Percentiles rank a stretch among this genome's conserved stretches.
phyloP scores from a whole-genome alignment of 495 filamentous ascomycete genomes.

The Podospora appendiculata region DNA sequence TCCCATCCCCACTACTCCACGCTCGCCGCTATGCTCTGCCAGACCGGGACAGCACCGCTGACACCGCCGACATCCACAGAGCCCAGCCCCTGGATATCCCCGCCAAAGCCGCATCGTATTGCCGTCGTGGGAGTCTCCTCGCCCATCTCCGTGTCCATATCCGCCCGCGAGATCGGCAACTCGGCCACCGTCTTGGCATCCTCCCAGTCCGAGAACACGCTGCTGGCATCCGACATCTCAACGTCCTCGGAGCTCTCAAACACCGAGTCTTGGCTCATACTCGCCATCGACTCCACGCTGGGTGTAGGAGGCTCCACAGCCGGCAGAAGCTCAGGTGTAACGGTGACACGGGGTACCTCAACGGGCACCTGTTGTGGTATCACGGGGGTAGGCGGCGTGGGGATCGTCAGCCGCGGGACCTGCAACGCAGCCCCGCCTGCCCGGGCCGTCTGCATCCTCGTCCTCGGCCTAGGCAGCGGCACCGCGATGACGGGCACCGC shows the following conservation, averaged over 20 bases:
- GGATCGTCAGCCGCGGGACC: not conserved
- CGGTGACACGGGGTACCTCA: not conserved
- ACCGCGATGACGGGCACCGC: slow-evolving; percentile 14
- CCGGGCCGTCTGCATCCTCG: slow-evolving; percentile 2
- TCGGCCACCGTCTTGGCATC: not conserved
- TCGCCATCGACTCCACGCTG: slow-evolving; percentile 15
- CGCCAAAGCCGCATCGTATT: slow-evolving; percentile 3
- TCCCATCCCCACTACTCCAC: no score
- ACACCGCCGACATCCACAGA: slow-evolving; percentile 9
- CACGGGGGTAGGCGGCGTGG: not conserved
- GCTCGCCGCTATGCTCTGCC: not conserved
- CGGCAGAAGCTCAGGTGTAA: slow-evolving; percentile 9
- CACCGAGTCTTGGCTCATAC: slow-evolving; percentile 14
- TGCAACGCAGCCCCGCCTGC: not conserved
- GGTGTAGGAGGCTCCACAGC: slow-evolving; percentile 13
- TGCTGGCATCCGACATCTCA: slow-evolving; percentile 37
- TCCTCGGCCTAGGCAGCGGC: slow-evolving; percentile 9
- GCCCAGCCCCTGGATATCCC: slow-evolving; percentile 6
- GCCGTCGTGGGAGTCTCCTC: slow-evolving; percentile 25
- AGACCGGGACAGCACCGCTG: not conserved
- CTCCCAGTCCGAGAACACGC: slow-evolving; percentile 21
- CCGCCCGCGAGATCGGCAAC: slow-evolving; percentile 2
- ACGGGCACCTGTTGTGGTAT: not conserved
- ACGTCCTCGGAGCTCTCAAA: slow-evolving; percentile 24
- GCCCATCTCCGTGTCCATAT: slow-evolving; percentile 17